Conservation (phyloP, 164 flowering plant genomes). For the Berberis vulgaris region DNA sequence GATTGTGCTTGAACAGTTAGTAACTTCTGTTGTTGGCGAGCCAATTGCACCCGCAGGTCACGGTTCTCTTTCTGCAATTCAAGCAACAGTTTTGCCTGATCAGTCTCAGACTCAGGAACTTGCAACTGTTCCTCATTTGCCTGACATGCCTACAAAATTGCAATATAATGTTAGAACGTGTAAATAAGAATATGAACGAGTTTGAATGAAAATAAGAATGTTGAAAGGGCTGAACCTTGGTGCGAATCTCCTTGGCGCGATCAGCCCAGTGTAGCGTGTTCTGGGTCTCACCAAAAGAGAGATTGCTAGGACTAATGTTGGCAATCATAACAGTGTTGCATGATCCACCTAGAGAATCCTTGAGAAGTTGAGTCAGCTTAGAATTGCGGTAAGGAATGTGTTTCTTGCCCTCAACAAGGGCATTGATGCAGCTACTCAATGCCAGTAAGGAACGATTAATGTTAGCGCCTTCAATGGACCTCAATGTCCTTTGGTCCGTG, state of each 20-base stretch:
- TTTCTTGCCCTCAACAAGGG: slow-evolving; percentile 94
- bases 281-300: slow-evolving; percentile 83
- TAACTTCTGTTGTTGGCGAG: slow-evolving; percentile 64
- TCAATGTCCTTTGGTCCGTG: slow-evolving; percentile 83
- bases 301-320: slow-evolving; percentile 86
- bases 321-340: slow-evolving; percentile 97
- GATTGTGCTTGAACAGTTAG: slow-evolving; percentile 54
- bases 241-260: slow-evolving; percentile 84
- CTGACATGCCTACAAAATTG: slow-evolving; percentile 34
- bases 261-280: slow-evolving; percentile 98
- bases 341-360: slow-evolving; percentile 87
- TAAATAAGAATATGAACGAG: not conserved
- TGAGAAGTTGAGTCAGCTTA: slow-evolving; percentile 91
- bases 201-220: not conserved
- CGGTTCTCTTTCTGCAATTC: slow-evolving; percentile 83
- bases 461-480: slow-evolving; percentile 92
- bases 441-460: slow-evolving; percentile 91
- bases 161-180: not conserved
- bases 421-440: slow-evolving; percentile 92
- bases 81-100: slow-evolving; percentile 65
- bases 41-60: slow-evolving; percentile 62
- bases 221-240: slow-evolving; percentile 39
- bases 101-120: slow-evolving; percentile 50
- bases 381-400: slow-evolving; percentile 89
- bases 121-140: slow-evolving; percentile 39